Base-by-base conservation (phyloP, 2,329 filamentous ascomycete species). In the Claviceps sp. region DNA sequence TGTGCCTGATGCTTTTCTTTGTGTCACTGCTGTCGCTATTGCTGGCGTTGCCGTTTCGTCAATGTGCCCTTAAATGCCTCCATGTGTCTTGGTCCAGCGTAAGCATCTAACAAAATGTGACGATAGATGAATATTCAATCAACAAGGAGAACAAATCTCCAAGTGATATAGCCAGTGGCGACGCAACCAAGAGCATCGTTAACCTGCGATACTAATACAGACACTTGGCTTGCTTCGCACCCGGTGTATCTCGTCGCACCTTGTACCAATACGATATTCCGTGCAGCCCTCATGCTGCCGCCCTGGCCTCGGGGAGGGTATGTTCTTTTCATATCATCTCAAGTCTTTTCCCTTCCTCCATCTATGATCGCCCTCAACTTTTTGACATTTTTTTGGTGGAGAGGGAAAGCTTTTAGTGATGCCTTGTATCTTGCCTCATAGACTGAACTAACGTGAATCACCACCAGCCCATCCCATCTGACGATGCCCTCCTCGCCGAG, bases 201-300 rank as follows among this genome's bases (percentile, higher is more conserved):
- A 18, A 46, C 26, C 26, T 46, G 24, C 20, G 6, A 26, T n/a
- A 2, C 24, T 20, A 4, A 30, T 8, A 45, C 51, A 85, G 83
- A 34, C 85, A 90, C 62, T 72, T 91, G 34, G 63, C 67, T 37
- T 76, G 66, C 50, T 85, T 81, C 63, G 75, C 80, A 0, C 70
- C 74, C 0, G 72, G 70, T 1, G 73, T 77, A 5, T 54, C 60
- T 22, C 61, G 63, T 2, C 69, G 73, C 52, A 82, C 84, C 6
- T 68, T 94, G 1, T 83, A 82, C 55, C 84, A 89, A 59, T 93
- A 86, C 60, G 74, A 81, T 43, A 74, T 85, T 14, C 81, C 88
- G 1, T 77, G 88, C 53, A 93, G 87, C 63, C 88, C 88, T 11
- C 87, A 94, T 67, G 72, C 86, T 16, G 86, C 86, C 20, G 86